Evolutionary conservation across 78 protist genomes (phyloP), one percentile per base, ranked within the genome.

Genomic region (Pigoraptor vietnamica): DNA sequence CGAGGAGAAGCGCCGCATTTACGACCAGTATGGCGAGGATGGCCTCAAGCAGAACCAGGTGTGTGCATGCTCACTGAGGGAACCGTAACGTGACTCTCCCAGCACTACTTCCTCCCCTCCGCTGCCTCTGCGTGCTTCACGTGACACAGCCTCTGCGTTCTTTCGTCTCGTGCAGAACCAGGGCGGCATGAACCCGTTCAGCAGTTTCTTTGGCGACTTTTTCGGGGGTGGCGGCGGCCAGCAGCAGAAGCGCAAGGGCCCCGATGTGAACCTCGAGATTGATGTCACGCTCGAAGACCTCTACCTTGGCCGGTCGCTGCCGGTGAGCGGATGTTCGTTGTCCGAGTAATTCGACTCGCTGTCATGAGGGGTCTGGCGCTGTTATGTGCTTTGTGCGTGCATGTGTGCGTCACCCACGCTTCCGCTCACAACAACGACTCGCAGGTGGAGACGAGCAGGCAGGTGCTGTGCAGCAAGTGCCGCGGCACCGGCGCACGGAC

Each of bases 21-120:
- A 98, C 91, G 99, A 98, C 88, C 93, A 86, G 90, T 67, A 93
- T 40, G 99, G 99, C 82, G 98, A 97, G 88, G 98, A 98, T 86
- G 98, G 98, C 37, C 83, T 97, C 37, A 95, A 95, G 81, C 39
- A 93, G 39, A 86, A 88, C 32, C 79, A 89, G 36, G 67, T 48
- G 67, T 14, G 67, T 48, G 67, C 67, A n/a, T n/a, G n/a, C n/a
- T n/a, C n/a, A n/a, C n/a, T n/a, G n/a, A n/a, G n/a, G n/a, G n/a
- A n/a, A n/a, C n/a, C n/a, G n/a, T n/a, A n/a, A n/a, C n/a, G n/a
- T n/a, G n/a, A n/a, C n/a, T n/a, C n/a, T n/a, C n/a, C n/a, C n/a
- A n/a, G n/a, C n/a, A n/a, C n/a, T n/a, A n/a, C n/a, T n/a, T n/a
- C n/a, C n/a, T n/a, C n/a, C n/a, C n/a, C n/a, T n/a, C n/a, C n/a